phyloP scores from a whole-genome alignment of 139 green algal species.

The Dunaliella sp. region DNA sequence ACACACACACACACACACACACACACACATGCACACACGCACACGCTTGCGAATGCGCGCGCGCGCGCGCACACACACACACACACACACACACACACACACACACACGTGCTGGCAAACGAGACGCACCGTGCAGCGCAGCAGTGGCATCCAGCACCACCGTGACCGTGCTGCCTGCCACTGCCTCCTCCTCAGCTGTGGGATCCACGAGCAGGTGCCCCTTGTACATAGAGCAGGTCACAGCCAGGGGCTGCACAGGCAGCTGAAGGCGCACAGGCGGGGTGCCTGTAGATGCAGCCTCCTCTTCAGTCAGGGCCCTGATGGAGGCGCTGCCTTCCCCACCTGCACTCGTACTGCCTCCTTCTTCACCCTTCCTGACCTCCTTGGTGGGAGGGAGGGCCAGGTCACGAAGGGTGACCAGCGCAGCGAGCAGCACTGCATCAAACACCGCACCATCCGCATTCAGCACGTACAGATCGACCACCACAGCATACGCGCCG shows the following conservation, averaged over 20 bases:
- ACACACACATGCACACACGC: constrained; percentile 3
- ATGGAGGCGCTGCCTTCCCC: constrained; percentile 14
- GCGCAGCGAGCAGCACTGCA: constrained; percentile 57
- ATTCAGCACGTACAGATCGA: constrained; percentile 77
- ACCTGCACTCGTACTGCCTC: not conserved
- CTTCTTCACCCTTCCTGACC: not conserved
- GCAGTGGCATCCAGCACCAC: constrained; percentile 49
- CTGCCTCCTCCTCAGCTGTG: constrained; percentile 63
- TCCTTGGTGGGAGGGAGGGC: constrained; percentile 7
- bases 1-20: not conserved
- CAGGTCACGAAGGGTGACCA: constrained; percentile 48
- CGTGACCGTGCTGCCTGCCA: constrained; percentile 45
- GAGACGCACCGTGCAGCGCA: constrained; percentile 53
- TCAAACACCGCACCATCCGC: constrained; percentile 68
- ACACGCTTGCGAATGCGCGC: not conserved
- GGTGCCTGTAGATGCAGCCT: not conserved
- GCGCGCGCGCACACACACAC: not conserved
- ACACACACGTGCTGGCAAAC: not conserved
- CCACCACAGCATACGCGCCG: constrained; percentile 55
- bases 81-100: not conserved
- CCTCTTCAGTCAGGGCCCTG: not conserved
- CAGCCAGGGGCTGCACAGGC: constrained; percentile 22
- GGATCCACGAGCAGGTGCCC: constrained; percentile 62
- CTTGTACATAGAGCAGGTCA: constrained; percentile 57
- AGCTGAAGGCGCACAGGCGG: constrained; percentile 18